Percentiles rank a stretch among this genome's conserved stretches.
Evolutionary conservation across 441 rosid species (phyloP).

Genomic region (Erodium moschatum): DNA sequence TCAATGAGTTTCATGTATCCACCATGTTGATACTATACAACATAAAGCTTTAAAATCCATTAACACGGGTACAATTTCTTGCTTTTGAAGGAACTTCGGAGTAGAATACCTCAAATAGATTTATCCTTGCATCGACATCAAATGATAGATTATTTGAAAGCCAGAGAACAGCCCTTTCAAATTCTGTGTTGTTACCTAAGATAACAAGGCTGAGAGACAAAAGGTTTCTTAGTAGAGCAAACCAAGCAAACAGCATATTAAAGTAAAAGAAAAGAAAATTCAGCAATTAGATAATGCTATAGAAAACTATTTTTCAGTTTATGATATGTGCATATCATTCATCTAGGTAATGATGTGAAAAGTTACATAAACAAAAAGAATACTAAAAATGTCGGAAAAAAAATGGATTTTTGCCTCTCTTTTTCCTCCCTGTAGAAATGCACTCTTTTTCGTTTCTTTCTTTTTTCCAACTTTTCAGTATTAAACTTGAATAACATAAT

Average conservation of each 20-base stretch:
- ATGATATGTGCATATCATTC: not conserved
- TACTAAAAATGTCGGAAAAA: not conserved
- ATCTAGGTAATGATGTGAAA: not conserved
- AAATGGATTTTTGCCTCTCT: not conserved
- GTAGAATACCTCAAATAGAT: constrained; percentile 71
- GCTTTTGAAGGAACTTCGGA: not conserved
- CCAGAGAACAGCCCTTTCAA: constrained; percentile 73
- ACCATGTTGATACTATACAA: not conserved
- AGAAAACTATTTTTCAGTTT: not conserved
- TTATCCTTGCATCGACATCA: constrained; percentile 76
- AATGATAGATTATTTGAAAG: constrained; percentile 73
- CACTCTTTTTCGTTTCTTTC: not conserved
- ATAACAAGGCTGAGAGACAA: constrained; percentile 58
- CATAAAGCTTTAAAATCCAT: not conserved
- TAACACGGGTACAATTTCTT: not conserved
- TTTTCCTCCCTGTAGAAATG: not conserved
- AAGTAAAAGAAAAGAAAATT: not conserved
- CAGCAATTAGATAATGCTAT: not conserved
- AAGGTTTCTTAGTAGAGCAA: constrained; percentile 19
- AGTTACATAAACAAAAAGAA: not conserved
- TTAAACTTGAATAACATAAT: not conserved
- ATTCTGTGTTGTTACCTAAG: constrained; percentile 80
- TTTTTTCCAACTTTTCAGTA: not conserved
- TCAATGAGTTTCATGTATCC: constrained; percentile 1
- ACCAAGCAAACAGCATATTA: constrained; percentile 4